Percentiles rank a stretch among this genome's conserved stretches.
phyloP scores from a whole-genome alignment of 2,329 filamentous ascomycete species.

The Diaporthe citriasiana region DNA sequence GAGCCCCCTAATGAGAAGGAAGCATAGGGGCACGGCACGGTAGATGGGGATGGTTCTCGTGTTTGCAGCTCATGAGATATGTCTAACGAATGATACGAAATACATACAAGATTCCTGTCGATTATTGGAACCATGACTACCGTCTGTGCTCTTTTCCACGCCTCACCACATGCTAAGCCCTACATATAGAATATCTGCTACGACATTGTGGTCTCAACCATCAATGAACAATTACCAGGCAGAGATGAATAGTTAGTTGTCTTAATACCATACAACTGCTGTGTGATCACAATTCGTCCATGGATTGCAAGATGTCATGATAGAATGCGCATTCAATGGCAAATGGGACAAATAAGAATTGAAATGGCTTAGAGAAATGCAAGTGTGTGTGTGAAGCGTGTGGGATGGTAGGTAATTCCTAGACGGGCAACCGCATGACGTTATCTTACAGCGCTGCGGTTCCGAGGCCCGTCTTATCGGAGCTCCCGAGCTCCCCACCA shows the following conservation, averaged over 20 bases:
- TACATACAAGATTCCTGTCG: constrained; percentile 27
- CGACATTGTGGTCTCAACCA: background rate
- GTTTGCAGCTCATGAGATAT: constrained; percentile 39
- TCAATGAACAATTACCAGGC: background rate
- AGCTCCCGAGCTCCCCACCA: constrained; percentile 16
- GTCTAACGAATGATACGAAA: constrained; percentile 40
- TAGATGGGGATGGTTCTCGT: constrained; percentile 28
- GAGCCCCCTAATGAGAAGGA: constrained; percentile 21
- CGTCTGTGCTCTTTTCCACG: background rate
- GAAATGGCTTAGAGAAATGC: background rate
- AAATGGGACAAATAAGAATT: background rate
- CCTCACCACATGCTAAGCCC: background rate
- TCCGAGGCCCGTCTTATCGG: constrained; percentile 9
- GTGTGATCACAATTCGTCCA: too few species aligned
- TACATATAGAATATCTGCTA: background rate
- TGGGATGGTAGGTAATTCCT: background rate
- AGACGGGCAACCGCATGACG: background rate
- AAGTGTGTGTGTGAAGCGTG: background rate
- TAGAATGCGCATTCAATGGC: background rate
- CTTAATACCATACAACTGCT: too few species aligned
- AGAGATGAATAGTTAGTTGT: too few species aligned
- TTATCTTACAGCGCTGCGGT: too few species aligned
- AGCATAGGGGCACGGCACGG: background rate
- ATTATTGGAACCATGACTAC: background rate
- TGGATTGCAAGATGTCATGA: too few species aligned